phyloP scores from a whole-genome alignment of 2,329 filamentous ascomycete species.

The Fusarium subtropicale region DNA sequence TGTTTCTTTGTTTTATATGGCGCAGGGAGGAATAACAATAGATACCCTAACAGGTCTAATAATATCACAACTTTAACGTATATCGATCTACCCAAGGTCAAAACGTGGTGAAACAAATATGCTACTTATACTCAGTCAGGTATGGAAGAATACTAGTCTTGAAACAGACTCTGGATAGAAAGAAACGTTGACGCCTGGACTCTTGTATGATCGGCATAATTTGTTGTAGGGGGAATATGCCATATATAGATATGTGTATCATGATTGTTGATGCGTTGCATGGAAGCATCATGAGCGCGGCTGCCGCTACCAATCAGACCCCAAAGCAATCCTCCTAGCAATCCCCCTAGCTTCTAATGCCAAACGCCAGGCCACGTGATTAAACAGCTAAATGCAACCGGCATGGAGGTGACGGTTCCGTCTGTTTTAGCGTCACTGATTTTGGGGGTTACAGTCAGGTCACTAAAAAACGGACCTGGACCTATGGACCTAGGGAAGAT shows the following conservation, averaged over 20 bases:
- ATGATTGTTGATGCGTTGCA: neutral
- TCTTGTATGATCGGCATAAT: neutral
- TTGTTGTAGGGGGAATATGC: neutral
- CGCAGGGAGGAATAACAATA: conserved; percentile 48
- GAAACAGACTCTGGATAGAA: neutral
- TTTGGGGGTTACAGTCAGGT: conserved; percentile 15
- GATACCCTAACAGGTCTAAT: conserved; percentile 28
- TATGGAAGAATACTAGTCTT: neutral
- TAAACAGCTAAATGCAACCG: neutral
- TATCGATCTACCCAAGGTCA: neutral
- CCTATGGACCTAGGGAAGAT: conserved; percentile 6
- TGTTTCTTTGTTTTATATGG: neutral
- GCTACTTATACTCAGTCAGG: neutral
- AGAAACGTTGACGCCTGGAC: neutral
- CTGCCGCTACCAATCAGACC: conserved; percentile 26
- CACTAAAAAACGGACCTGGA: conserved; percentile 26
- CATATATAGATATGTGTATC: neutral
- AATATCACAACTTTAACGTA: neutral
- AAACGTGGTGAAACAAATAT: neutral
- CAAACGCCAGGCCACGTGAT: conserved; percentile 46
- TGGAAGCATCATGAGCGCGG: conserved; percentile 27
- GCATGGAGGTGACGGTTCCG: neutral
- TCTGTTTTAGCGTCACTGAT: conserved; percentile 6
- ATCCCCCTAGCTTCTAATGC: neutral
- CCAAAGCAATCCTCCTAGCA: conserved; percentile 7